Conservation (phyloP, 2,329 filamentous ascomycete genomes). For the Aspergillus novofumigatus region DNA sequence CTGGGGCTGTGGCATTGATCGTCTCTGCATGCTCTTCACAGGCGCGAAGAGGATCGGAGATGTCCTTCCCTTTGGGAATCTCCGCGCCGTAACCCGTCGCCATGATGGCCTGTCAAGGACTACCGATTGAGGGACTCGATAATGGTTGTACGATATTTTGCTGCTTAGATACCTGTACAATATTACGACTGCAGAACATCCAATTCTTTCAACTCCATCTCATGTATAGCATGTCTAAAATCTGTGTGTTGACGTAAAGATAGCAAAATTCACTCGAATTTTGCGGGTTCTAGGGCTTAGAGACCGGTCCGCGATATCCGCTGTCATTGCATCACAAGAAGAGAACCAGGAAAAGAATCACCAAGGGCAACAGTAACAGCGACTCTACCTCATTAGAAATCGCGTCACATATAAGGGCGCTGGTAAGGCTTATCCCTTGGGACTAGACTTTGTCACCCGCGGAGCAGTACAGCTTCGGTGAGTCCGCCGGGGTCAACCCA, state of each 20-base stretch:
- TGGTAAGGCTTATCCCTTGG: too few species aligned
- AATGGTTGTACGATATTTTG: not conserved
- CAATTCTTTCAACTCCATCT: not conserved
- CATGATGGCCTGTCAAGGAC: not conserved
- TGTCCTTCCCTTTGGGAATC: constrained; percentile 80
- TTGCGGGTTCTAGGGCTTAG: not conserved
- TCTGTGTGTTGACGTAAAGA: not conserved
- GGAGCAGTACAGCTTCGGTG: too few species aligned
- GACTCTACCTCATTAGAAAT: too few species aligned
- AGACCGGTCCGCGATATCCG: too few species aligned
- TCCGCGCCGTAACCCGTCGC: constrained; percentile 52
- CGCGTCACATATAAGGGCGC: too few species aligned
- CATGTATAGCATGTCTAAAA: not conserved
- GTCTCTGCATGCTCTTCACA: constrained; percentile 85
- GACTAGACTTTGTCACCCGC: too few species aligned
- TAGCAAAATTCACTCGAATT: not conserved
- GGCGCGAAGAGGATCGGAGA: constrained; percentile 76
- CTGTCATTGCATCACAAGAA: too few species aligned
- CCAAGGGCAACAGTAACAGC: too few species aligned
- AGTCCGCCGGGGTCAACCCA: too few species aligned
- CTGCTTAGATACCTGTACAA: not conserved
- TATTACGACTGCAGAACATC: not conserved
- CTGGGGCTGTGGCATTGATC: constrained; percentile 91
- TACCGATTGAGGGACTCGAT: not conserved
- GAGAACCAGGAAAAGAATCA: too few species aligned